A percentile compares a stretch with the other conserved stretches of the same genome.
Evolutionary conservation across 2,329 filamentous ascomycete genomes (phyloP).

Genomic region (Colletotrichum cereale): DNA sequence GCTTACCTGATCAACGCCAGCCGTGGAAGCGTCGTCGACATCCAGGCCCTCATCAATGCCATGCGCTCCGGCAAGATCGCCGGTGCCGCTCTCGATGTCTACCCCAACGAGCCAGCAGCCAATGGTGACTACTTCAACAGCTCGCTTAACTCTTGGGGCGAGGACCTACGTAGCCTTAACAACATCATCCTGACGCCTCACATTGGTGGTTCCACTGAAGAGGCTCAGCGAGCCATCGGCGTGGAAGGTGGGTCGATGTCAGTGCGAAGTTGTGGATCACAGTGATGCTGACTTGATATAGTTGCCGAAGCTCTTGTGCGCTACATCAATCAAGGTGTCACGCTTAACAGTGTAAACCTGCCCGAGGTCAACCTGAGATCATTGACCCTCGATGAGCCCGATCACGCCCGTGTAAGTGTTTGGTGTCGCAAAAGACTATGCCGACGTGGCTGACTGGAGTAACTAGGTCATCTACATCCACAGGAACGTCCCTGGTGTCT

Average conservation of each 20-base stretch:
- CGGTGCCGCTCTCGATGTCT: conserved; percentile 96
- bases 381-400: conserved; percentile 88
- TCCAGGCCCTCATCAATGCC: conserved; percentile 89
- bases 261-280: too few species aligned
- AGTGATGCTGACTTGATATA: conserved; percentile 44
- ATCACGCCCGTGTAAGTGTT: conserved; percentile 81
- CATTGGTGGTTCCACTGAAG: conserved; percentile 97
- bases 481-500: conserved; percentile 94
- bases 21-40: conserved; percentile 93
- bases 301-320: conserved; percentile 88
- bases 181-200: conserved; percentile 97
- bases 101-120: conserved; percentile 90
- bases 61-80: conserved; percentile 89
- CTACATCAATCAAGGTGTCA: conserved; percentile 96
- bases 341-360: conserved; percentile 92
- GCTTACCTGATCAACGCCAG: conserved; percentile 97
- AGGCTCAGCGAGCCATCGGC: conserved; percentile 96
- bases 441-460: conserved; percentile 35
- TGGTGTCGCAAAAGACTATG: background rate
- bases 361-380: conserved; percentile 93
- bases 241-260: conserved; percentile 72
- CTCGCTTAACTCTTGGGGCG: conserved; percentile 84
- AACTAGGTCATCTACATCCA: conserved; percentile 90
- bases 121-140: conserved; percentile 97
- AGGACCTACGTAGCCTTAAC: conserved; percentile 85